Conservation (phyloP, 164 flowering plant genomes). For the Stephania yunnanensis region DNA sequence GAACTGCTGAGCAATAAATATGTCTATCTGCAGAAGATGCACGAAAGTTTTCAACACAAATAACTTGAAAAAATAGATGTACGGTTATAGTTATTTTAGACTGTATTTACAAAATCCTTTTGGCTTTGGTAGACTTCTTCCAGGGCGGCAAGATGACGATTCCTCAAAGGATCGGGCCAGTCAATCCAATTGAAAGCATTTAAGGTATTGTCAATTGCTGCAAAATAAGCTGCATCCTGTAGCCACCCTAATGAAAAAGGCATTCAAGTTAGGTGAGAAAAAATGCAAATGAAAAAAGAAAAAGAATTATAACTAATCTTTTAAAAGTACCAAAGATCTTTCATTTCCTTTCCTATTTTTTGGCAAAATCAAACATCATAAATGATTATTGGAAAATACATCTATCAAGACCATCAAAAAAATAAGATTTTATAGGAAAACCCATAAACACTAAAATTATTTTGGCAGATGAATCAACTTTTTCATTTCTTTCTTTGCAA, state of each 20-base stretch:
- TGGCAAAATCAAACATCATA: too few relatives aligned
- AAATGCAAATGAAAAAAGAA: not conserved
- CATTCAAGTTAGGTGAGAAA: not conserved
- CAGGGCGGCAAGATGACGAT: conserved; percentile 82
- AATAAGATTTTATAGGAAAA: too few relatives aligned
- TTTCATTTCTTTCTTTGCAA: too few relatives aligned
- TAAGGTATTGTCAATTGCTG: conserved; percentile 68
- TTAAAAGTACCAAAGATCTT: too few relatives aligned
- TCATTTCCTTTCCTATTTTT: too few relatives aligned
- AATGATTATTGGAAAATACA: too few relatives aligned
- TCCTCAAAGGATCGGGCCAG: conserved; percentile 89
- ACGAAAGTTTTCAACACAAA: conserved; percentile 9
- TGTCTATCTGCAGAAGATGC: conserved; percentile 53
- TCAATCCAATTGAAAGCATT: conserved; percentile 72
- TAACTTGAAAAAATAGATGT: not conserved
- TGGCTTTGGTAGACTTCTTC: conserved; percentile 65
- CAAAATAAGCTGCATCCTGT: conserved; percentile 94
- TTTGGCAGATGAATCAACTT: too few relatives aligned
- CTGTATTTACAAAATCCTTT: conserved; percentile 61
- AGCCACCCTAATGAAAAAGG: conserved; percentile 68
- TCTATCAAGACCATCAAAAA: too few relatives aligned
- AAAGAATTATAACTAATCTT: too few relatives aligned
- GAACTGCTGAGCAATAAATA: conserved; percentile 84
- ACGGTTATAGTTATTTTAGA: not conserved
- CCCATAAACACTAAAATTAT: too few relatives aligned